These are phyloP conservation scores for Populus hybrid DNA, from an alignment of 441 rosid genomes.

Conservation along the genomic window DNA sequence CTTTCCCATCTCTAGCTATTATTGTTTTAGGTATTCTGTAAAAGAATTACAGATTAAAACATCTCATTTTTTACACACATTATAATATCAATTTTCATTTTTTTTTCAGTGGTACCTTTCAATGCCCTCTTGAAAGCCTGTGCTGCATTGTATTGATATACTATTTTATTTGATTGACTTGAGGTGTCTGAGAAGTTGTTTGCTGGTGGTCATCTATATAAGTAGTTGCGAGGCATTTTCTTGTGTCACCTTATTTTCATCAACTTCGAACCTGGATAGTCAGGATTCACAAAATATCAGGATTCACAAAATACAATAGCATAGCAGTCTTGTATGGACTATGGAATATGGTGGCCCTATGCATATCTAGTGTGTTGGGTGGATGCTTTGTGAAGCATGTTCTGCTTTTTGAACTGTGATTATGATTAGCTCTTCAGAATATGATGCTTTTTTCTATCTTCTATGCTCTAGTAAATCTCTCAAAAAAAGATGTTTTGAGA, in stretches of 20 bases:
- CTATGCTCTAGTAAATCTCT: background rate
- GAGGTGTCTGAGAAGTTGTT: background rate
- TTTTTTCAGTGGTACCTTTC: background rate
- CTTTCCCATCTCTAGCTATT: background rate
- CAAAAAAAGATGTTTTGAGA: background rate
- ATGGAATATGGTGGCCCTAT: background rate
- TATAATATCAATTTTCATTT: background rate
- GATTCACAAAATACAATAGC: background rate
- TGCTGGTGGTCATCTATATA: background rate
- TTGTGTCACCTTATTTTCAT: too few relatives aligned
- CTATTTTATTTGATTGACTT: background rate
- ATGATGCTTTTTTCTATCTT: background rate
- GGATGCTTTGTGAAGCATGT: background rate
- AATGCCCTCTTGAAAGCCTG: background rate
- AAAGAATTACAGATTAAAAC: background rate
- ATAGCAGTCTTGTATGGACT: background rate
- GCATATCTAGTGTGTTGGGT: background rate
- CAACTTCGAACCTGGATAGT: background rate
- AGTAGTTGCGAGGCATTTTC: background rate
- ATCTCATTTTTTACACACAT: constrained; percentile 1
- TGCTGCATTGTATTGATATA: background rate
- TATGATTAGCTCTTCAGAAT: background rate
- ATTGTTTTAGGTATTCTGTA: background rate
- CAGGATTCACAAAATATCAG: background rate
- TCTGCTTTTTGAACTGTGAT: background rate